phyloP scores from a whole-genome alignment of 805 yeast species.

The Nakazawaea ambrosiae region DNA sequence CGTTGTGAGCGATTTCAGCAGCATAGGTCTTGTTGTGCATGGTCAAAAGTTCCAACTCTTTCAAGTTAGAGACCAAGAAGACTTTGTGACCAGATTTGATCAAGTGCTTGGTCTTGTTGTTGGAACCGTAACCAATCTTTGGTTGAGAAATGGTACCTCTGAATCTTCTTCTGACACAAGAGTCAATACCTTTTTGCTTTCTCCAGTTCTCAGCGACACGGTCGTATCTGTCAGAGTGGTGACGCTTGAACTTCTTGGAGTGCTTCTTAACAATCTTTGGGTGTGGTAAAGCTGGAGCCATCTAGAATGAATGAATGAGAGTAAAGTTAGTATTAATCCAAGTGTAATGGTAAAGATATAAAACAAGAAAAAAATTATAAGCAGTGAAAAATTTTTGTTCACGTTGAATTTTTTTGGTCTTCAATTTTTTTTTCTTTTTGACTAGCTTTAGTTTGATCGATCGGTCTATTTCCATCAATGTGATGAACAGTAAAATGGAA shows the following conservation, averaged over 20 bases:
- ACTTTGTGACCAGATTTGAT: constrained; percentile 98
- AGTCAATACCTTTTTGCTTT: constrained; percentile 99
- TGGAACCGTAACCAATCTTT: constrained; percentile 99
- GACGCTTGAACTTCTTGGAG: constrained; percentile 98
- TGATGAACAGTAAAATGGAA: too few relatives aligned
- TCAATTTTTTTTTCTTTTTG: too few relatives aligned
- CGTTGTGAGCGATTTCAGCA: constrained; percentile 99
- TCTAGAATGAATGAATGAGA: too few relatives aligned
- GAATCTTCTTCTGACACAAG: constrained; percentile 99
- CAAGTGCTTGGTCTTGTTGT: constrained; percentile 96
- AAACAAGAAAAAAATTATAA: too few relatives aligned
- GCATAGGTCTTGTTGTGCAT: constrained; percentile 98
- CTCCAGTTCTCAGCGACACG: constrained; percentile 99
- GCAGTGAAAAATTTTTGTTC: too few relatives aligned
- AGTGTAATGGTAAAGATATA: too few relatives aligned
- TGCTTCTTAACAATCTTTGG: constrained; percentile 99
- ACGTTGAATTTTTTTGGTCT: too few relatives aligned
- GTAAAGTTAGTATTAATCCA: constrained; percentile 18
- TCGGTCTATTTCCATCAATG: too few relatives aligned
- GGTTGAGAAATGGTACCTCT: constrained; percentile 99
- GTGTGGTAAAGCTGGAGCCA: constrained; percentile 98
- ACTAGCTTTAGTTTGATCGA: too few relatives aligned
- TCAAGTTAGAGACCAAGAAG: constrained; percentile 85
- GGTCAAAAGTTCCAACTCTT: constrained; percentile 91
- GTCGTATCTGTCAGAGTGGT: constrained; percentile 99